Evolutionary conservation across 257 asterid genomes (phyloP).

Genomic region (Solanum ahanhuiri): DNA sequence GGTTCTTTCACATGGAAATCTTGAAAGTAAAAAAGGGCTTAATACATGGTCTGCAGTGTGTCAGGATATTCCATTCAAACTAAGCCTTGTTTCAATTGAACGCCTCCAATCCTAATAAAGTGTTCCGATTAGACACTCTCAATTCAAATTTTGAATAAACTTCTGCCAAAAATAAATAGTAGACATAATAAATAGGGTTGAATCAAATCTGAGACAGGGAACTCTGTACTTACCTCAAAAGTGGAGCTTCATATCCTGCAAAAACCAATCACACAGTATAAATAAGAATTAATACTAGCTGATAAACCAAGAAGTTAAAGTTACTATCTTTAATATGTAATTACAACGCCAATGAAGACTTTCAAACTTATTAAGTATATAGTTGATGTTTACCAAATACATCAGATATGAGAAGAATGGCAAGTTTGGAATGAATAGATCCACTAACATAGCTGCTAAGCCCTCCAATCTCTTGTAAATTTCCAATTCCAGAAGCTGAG

Average conservation of each 20-base stretch:
- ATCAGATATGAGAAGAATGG: slow-evolving; percentile 43
- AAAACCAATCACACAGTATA: neutral
- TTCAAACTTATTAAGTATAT: too few relatives aligned
- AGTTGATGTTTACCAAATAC: slow-evolving; percentile 33
- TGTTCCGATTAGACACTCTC: neutral
- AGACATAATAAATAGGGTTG: neutral
- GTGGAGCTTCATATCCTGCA: slow-evolving; percentile 60
- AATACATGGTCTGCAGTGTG: neutral
- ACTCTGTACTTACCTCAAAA: slow-evolving; percentile 35
- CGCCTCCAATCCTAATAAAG: neutral
- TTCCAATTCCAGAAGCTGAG: slow-evolving; percentile 28
- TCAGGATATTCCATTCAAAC: neutral
- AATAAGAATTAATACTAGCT: neutral
- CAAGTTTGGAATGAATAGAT: slow-evolving; percentile 34
- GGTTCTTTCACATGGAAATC: neutral
- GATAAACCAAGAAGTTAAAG: neutral
- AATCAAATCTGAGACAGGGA: neutral
- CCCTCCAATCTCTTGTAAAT: slow-evolving; percentile 40
- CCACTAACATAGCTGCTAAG: slow-evolving; percentile 37
- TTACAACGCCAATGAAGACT: neutral
- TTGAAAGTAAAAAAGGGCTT: neutral
- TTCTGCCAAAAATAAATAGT: neutral
- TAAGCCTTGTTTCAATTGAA: neutral
- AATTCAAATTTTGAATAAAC: neutral
- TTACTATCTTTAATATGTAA: neutral